These are phyloP conservation scores for Erythrobasidium hasegawianum DNA, from an alignment of 1,284 basidiomycete genomes.

Conservation along the genomic window DNA sequence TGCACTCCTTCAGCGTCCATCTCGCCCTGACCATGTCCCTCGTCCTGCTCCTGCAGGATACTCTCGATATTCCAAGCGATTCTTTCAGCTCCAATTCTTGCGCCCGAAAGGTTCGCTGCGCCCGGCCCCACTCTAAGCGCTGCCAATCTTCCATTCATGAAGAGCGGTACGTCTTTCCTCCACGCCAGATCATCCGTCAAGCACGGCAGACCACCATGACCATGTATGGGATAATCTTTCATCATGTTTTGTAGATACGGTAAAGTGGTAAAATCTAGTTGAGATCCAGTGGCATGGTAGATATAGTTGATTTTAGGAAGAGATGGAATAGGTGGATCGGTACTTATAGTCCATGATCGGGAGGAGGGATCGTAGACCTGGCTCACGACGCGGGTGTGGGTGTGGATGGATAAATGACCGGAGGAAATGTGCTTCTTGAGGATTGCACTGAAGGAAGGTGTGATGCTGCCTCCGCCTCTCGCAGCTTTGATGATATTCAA, in stretches of 20 bases:
- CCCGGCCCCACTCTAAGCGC: slow-evolving; percentile 47
- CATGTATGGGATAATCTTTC: slow-evolving; percentile 40
- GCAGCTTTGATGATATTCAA: slow-evolving; percentile 43
- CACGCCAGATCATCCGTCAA: slow-evolving; percentile 48
- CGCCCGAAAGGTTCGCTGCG: slow-evolving; percentile 49
- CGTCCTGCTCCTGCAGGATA: background rate
- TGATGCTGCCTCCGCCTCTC: slow-evolving; percentile 45
- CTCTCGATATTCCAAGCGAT: slow-evolving; percentile 42
- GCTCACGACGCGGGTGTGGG: slow-evolving; percentile 40
- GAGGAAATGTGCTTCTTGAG: slow-evolving; percentile 41
- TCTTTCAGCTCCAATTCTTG: slow-evolving; percentile 49
- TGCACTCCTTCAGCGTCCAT: background rate
- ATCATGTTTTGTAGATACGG: slow-evolving; percentile 43
- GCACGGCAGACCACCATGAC: slow-evolving; percentile 46
- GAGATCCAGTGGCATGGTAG: slow-evolving; percentile 47
- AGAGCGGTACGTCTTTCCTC: slow-evolving; percentile 45
- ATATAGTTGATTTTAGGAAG: slow-evolving; percentile 40
- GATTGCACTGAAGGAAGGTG: slow-evolving; percentile 45
- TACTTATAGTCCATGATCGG: slow-evolving; percentile 37
- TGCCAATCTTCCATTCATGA: slow-evolving; percentile 44
- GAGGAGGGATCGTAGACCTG: slow-evolving; percentile 24
- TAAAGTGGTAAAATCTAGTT: slow-evolving; percentile 37
- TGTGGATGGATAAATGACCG: slow-evolving; percentile 38
- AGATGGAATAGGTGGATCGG: slow-evolving; percentile 12
- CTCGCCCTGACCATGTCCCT: background rate